Base-by-base conservation (phyloP, 495 filamentous ascomycete species). In the Talaromyces wortmannii region DNA sequence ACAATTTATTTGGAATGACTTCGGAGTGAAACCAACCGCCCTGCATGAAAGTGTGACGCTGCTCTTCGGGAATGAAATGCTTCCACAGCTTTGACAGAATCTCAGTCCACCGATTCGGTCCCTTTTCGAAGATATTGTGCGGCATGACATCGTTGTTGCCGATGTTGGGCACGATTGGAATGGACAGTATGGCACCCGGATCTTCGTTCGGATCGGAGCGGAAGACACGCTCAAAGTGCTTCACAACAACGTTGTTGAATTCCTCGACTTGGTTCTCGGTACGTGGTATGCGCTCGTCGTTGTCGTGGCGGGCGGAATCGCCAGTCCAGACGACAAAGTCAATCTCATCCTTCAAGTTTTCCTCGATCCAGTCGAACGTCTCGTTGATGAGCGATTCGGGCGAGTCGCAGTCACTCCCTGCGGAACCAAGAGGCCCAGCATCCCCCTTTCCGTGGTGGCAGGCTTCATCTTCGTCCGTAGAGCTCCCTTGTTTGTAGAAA, bases 241-340 rank as follows among this genome's bases (percentile, higher is more conserved):
- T 69, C 5, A 90, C 86, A 48, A 96, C 76, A 60, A 83, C 75
- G 31, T 79, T 66, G 66, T 99, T 99, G 53, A 88, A 77, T 42
- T 81, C 67, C 3, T 92, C 64, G 12, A 99, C 84, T 65, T 97
- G 86, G 10, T 77, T 69, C 42, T 81, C 72, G 15, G 75, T 87
- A 49, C 94, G 86, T 15, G 94, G 94, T 15, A 88, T 81, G 42
- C 80, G 66, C 65, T 92, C 91, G 63, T 98, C 94, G 69, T 87
- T 95, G 68, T 97, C 94, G 67, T 98, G 94, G 56, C 95, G 83
- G 31, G 90, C 92, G 17, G 90, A 95, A 67, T 99, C 94, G 53
- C 94, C 94, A 0, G 95, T 97, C 95, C 95, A 99, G 50, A 99
- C 76, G 42, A 97, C 86, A 64, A 99, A 99, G 70, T 99, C 94